Evolutionary conservation across 2,329 filamentous ascomycete species (phyloP), one percentile per base, ranked within the genome.

Genomic region (Zasmidium cellare): DNA sequence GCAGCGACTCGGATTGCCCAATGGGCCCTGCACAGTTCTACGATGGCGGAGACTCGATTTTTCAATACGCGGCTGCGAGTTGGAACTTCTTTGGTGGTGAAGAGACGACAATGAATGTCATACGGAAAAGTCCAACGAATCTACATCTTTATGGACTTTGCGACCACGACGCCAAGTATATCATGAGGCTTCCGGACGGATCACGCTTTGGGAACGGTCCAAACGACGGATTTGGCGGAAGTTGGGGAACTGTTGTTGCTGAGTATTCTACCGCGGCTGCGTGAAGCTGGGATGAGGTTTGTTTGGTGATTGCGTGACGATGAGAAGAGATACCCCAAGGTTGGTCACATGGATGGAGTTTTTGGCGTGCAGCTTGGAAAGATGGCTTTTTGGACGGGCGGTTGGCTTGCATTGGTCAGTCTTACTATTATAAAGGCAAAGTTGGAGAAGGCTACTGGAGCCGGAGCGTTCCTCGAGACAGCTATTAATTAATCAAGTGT

Each of bases 1-100:
- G 35, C 35, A 53, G 44, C 46, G 47, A 60, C 3, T 23, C 51
- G 16, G 59, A 62, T 6, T 75, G 74, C 44, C 66, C 68, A 14
- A 76, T 74, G 69, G 48, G 56, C 3, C 35, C 47, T 24, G 53
- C 54, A n/a, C 56, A 59, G 25, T 57, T 49, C 28, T 54, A 58
- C 18, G 44, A 57, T 19, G 55, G 56, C n/a, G 56, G 65, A 6
- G 71, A 67, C 1, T 62, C 74, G 44, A 56, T 76, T 1, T 71
- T 71, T 55, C 59, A 72, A 12, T 76, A 75, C 53, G 72, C 69
- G 9, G 68, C 69, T 0, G 71, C 71, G 44, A 70, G 71, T 53
- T 76, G 74, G 72, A 68, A 66, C 5, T 76, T 76, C 56, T 74
- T 28, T 22, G 57, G 23, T n/a, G 46, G 41, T 11, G 18, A 46